phyloP scores from a whole-genome alignment of 2,329 filamentous ascomycete species.

The Setomelanomma holmii region DNA sequence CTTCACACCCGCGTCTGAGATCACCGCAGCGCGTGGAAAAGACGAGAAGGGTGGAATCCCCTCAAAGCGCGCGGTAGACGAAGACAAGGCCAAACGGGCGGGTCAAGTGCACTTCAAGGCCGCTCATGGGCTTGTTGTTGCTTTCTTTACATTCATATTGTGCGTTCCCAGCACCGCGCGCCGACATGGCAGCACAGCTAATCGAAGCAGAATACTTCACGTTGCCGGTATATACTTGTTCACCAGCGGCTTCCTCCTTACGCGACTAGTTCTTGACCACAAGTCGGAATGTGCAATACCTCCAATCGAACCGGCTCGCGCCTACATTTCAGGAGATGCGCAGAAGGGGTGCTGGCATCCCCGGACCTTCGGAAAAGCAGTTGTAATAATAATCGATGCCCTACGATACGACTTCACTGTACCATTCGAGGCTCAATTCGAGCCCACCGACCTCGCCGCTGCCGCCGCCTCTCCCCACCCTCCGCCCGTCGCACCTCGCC shows the following conservation, averaged over 20 bases:
- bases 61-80: conserved; percentile 34
- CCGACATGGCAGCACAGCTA: background rate
- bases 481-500: conserved; percentile 51
- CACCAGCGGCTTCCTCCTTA: conserved; percentile 92
- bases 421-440: conserved; percentile 67
- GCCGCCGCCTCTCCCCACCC: conserved; percentile 18
- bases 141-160: conserved; percentile 74
- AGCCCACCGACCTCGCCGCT: conserved; percentile 45
- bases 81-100: conserved; percentile 47
- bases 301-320: conserved; percentile 63
- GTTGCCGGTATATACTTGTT: conserved; percentile 86
- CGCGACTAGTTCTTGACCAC: conserved; percentile 79
- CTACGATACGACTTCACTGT: conserved; percentile 97
- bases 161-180: conserved; percentile 34
- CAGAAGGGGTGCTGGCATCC: conserved; percentile 91
- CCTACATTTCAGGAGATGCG: conserved; percentile 49
- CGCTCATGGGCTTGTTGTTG: conserved; percentile 60
- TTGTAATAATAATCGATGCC: conserved; percentile 90
- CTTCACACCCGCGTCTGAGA: conserved; percentile 46
- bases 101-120: conserved; percentile 61
- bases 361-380: conserved; percentile 88
- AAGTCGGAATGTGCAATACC: conserved; percentile 78
- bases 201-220: conserved; percentile 69
- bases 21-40: conserved; percentile 31
- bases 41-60: background rate